A percentile compares a stretch with the other conserved stretches of the same genome.
phyloP scores from a whole-genome alignment of 345 rosid genomes.

The Euclidium syriacum region DNA sequence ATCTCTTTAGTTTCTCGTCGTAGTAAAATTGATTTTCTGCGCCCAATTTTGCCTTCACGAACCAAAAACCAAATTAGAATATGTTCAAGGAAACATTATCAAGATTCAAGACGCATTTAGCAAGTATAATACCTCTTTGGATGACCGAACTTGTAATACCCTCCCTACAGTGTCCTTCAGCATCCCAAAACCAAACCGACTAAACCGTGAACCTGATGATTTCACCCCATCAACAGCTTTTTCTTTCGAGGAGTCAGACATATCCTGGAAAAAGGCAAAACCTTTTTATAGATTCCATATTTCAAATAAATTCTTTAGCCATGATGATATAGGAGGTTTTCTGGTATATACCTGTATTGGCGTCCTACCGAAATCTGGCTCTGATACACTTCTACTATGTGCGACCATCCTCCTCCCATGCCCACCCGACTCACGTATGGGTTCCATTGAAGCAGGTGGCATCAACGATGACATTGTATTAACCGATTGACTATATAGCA shows the following conservation, averaged over 20 bases:
- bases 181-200: conserved; percentile 78
- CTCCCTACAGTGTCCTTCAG: conserved; percentile 84
- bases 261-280: conserved; percentile 26
- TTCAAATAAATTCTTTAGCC: neutral
- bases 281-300: neutral
- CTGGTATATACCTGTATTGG: conserved; percentile 45
- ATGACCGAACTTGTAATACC: conserved; percentile 57
- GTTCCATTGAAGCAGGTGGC: conserved; percentile 52
- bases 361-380: conserved; percentile 60
- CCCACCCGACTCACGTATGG: conserved; percentile 43
- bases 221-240: conserved; percentile 43
- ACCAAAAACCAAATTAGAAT: neutral
- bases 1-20: conserved; percentile 56
- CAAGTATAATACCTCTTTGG: conserved; percentile 48
- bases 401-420: conserved; percentile 36
- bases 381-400: conserved; percentile 62
- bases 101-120: neutral
- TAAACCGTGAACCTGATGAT: conserved; percentile 65
- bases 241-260: conserved; percentile 57
- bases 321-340: neutral
- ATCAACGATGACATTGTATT: conserved; percentile 46
- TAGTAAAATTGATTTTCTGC: conserved; percentile 50
- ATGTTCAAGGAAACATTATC: neutral
- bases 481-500: conserved; percentile 47
- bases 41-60: conserved; percentile 52